Conservation (phyloP, 1,139 yeast genomes). For the Pichia sp. region DNA sequence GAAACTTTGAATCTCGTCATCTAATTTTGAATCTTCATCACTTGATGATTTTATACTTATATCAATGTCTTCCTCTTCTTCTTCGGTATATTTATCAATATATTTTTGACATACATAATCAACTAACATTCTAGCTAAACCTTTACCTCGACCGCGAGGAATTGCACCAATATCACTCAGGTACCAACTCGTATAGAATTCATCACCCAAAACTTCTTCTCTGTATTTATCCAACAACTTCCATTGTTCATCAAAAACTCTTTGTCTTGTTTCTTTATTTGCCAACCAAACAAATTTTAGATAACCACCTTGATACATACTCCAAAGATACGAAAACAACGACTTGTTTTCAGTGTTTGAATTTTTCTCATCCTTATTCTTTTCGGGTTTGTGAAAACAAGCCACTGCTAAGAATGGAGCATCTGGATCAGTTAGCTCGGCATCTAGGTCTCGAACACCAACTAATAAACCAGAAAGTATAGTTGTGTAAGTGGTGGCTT, state of each 20-base stretch:
- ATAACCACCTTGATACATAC: conserved; percentile 30
- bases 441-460: conserved; percentile 39
- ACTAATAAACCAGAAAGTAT: conserved; percentile 49
- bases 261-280: conserved; percentile 42
- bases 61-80: conserved; percentile 20
- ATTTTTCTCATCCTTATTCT: conserved; percentile 16
- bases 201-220: conserved; percentile 28
- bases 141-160: conserved; percentile 57
- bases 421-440: conserved; percentile 26
- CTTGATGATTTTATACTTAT: conserved; percentile 10
- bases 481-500: conserved; percentile 52
- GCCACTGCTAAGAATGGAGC: conserved; percentile 55
- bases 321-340: conserved; percentile 28
- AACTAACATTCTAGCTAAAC: conserved; percentile 51
- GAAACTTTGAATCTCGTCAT: conserved; percentile 29
- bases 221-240: conserved; percentile 47
- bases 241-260: conserved; percentile 54
- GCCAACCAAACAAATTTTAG: conserved; percentile 31
- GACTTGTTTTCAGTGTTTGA: conserved; percentile 16
- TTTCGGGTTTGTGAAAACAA: conserved; percentile 52
- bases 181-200: conserved; percentile 44
- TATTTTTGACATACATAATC: conserved; percentile 40
- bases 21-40: conserved; percentile 26
- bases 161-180: conserved; percentile 60
- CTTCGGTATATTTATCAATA: conserved; percentile 25